Base-by-base conservation (phyloP, 2,329 filamentous ascomycete species). In the Alternaria atra region DNA sequence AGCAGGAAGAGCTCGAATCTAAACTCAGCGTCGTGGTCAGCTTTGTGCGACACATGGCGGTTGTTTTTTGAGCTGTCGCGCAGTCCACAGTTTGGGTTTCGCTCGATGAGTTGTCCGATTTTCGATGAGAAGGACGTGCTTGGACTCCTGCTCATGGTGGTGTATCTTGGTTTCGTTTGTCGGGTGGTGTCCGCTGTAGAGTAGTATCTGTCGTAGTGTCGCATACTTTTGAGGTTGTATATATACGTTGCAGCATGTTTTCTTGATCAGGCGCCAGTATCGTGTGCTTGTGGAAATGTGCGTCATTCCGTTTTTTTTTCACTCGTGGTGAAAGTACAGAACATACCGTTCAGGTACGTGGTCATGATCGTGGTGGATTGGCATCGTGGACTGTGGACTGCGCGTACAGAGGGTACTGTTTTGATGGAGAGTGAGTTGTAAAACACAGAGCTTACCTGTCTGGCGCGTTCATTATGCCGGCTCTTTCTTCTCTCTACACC, bases 1-100 rank as follows among this genome's bases (percentile, higher is more conserved):
- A 98, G 90, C 66, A 97, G 83, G 83, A 97, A 98, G 50, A 96
- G 88, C 84, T 98, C 95, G 83, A 96, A 97, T 76, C 95, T 98
- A 65, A 74, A 60, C 29, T 67, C 65, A 13, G 9, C 9, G 29
- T 61, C 60, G 20, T 65, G 5, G 46, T 75, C 61, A 73, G 69
- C 48, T 52, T 64, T 67, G 34, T 60, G 46, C 48, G 40, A 23
- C n/a, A 60, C 42, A 29, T 37, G 32, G 12, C 51, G 56, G 39
- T 60, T 55, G 42, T 60, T 23, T 20, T 57, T 57, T 43, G 59
- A 46, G 12, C 53, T 42, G 55, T 66, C 53, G 39, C 61, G 64
- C 32, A 65, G 60, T 47, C 44, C 52, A 29, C 43, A 55, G 43
- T 52, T 57, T 15, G 56, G 56, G 20, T 61, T 58, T 55, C 66